Percentiles rank a stretch among this genome's conserved stretches.
Evolutionary conservation across 768 basidiomycete genomes (phyloP).

Genomic region (Russula brevipes): DNA sequence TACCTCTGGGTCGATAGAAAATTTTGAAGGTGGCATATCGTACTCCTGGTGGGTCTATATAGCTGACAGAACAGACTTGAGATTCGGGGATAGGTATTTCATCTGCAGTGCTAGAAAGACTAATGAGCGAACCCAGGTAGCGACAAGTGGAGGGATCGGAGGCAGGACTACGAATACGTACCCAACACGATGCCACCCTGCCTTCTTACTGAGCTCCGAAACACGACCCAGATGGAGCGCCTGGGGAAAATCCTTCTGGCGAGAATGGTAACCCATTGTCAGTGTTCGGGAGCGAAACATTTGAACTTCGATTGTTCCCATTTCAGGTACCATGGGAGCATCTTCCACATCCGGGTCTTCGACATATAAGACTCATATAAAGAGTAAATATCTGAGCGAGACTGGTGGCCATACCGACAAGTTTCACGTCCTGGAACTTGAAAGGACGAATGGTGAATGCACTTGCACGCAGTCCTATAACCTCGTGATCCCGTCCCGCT

Average conservation of each 20-base stretch:
- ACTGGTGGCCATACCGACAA: background rate
- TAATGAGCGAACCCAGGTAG: background rate
- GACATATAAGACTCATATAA: too few species aligned
- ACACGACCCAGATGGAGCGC: background rate
- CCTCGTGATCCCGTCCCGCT: background rate
- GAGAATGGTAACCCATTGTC: too few species aligned
- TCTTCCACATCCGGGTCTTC: conserved; percentile 3
- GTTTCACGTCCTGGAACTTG: conserved; percentile 7
- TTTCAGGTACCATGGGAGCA: background rate
- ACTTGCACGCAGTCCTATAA: background rate
- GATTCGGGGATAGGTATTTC: background rate
- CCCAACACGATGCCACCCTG: conserved; percentile 12
- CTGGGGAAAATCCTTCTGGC: too few species aligned
- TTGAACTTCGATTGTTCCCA: conserved; percentile 5
- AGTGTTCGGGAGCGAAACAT: background rate
- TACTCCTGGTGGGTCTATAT: background rate
- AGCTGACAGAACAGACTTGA: too few species aligned
- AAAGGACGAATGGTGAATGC: background rate
- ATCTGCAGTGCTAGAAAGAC: background rate
- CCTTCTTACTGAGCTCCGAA: conserved; percentile 8
- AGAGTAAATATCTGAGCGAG: background rate
- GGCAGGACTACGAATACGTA: background rate
- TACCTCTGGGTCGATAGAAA: conserved; percentile 10
- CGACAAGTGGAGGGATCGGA: background rate
- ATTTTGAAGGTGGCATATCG: background rate